Conservation (phyloP, 2,329 filamentous ascomycete genomes). For the Aschersonia sp. region DNA sequence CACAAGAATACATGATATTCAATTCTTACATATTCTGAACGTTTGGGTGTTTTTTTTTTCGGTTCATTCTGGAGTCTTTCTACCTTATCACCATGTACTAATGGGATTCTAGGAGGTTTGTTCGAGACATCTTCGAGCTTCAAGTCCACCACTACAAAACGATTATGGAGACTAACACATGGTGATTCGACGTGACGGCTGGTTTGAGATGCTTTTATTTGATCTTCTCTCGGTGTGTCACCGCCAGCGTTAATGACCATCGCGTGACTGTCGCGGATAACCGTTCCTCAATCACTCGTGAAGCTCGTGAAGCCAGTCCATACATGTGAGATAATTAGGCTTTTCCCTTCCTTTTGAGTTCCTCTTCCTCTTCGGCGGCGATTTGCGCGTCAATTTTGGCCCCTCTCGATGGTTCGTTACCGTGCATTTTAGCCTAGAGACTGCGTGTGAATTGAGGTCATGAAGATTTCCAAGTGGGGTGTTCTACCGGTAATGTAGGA, state of each 20-base stretch:
- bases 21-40: constrained; percentile 99
- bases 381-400: constrained; percentile 59
- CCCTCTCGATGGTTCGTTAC: constrained; percentile 58
- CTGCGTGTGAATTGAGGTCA: not conserved
- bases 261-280: too few relatives aligned
- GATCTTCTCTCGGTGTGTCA: too few relatives aligned
- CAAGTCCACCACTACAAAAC: not conserved
- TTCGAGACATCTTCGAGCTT: not conserved
- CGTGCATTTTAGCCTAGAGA: constrained; percentile 46
- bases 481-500: constrained; percentile 40
- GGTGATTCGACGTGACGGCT: not conserved
- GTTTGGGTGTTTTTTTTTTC: not conserved
- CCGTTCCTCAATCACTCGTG: too few relatives aligned
- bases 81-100: too few relatives aligned
- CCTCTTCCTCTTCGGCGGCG: constrained; percentile 51
- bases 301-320: too few relatives aligned
- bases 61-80: not conserved
- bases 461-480: too few relatives aligned
- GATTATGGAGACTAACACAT: too few relatives aligned
- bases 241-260: too few relatives aligned
- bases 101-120: not conserved
- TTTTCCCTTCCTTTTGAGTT: constrained; percentile 42
- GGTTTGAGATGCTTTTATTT: too few relatives aligned
- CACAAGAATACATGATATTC: constrained; percentile 69
- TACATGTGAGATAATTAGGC: constrained; percentile 3